A percentile compares a stretch with the other conserved stretches of the same genome.
phyloP scores from a whole-genome alignment of 805 yeast genomes.

The Schizosaccharomyces osmophilus region DNA sequence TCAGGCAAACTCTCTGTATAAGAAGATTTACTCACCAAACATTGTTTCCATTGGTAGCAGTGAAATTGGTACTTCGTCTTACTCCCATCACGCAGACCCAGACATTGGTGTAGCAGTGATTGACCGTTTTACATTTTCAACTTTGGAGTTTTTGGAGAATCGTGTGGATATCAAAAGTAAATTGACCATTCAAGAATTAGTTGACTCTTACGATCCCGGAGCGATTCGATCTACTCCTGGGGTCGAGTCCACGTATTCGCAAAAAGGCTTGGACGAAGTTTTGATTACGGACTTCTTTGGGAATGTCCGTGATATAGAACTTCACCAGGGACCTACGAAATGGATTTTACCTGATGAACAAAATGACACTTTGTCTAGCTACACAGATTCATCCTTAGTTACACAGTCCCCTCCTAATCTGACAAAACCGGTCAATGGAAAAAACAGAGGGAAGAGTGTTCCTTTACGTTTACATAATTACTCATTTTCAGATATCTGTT shows the following conservation, averaged over 20 bases:
- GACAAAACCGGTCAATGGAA: too few species aligned
- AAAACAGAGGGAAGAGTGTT: too few species aligned
- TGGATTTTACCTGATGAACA: background rate
- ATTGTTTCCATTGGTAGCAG: conserved; percentile 83
- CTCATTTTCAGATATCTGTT: too few species aligned
- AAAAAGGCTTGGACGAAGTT: conserved; percentile 41
- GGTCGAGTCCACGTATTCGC: conserved; percentile 56
- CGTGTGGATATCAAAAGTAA: conserved; percentile 46
- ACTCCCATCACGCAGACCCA: conserved; percentile 84
- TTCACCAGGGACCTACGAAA: background rate
- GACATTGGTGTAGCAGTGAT: conserved; percentile 95
- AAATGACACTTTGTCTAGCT: too few species aligned
- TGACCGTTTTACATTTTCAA: conserved; percentile 83
- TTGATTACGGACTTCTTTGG: conserved; percentile 84
- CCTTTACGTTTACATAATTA: too few species aligned
- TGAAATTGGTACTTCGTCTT: conserved; percentile 64
- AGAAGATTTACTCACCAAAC: conserved; percentile 76
- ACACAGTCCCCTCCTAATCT: too few species aligned
- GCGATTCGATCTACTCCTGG: conserved; percentile 85
- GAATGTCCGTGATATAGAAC: conserved; percentile 1
- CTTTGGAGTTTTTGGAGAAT: conserved; percentile 64
- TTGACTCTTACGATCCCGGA: conserved; percentile 61
- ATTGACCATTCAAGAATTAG: conserved; percentile 55
- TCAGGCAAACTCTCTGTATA: conserved; percentile 95
- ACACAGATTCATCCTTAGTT: too few species aligned